A percentile compares a stretch with the other conserved stretches of the same genome.
These are phyloP conservation scores for Mollisiaceae sp. DNA, from an alignment of 2,329 filamentous ascomycete species.

Conservation along the genomic window DNA sequence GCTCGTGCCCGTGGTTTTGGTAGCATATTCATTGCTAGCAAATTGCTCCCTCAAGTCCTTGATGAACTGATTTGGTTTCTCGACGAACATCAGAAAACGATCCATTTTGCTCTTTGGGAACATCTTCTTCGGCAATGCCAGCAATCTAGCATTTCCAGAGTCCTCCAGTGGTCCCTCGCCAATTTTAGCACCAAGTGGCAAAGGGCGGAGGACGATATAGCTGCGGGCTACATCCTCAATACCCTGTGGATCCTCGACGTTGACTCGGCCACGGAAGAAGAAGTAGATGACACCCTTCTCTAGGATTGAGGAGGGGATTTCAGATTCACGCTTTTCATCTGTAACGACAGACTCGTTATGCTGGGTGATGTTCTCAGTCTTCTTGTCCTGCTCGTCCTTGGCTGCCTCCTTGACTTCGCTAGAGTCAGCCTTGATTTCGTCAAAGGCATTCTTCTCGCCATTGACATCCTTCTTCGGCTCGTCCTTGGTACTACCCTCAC, in stretches of 20 bases:
- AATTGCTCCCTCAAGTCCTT: conserved; percentile 75
- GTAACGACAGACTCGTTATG: conserved; percentile 39
- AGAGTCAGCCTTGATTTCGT: conserved; percentile 41
- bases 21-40: conserved; percentile 69
- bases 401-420: conserved; percentile 34
- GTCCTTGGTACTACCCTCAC: conserved; percentile 16
- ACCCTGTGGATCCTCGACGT: conserved; percentile 69
- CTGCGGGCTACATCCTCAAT: conserved; percentile 77
- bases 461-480: conserved; percentile 27
- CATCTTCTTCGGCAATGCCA: conserved; percentile 84
- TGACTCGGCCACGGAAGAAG: conserved; percentile 81
- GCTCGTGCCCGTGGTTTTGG: conserved; percentile 70
- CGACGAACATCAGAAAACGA: conserved; percentile 81
- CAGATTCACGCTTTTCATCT: conserved; percentile 42
- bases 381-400: conserved; percentile 34
- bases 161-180: conserved; percentile 55
- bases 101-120: conserved; percentile 73
- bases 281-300: conserved; percentile 94
- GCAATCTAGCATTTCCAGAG: conserved; percentile 68
- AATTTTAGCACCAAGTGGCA: conserved; percentile 72
- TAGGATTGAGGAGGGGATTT: conserved; percentile 61
- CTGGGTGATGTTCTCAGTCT: conserved; percentile 38
- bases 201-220: conserved; percentile 79
- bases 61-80: conserved; percentile 71
- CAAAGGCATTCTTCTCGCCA: conserved; percentile 37